These are phyloP conservation scores for Colletotrichum noveboracense DNA, from an alignment of 2,329 filamentous ascomycete species.

Conservation along the genomic window DNA sequence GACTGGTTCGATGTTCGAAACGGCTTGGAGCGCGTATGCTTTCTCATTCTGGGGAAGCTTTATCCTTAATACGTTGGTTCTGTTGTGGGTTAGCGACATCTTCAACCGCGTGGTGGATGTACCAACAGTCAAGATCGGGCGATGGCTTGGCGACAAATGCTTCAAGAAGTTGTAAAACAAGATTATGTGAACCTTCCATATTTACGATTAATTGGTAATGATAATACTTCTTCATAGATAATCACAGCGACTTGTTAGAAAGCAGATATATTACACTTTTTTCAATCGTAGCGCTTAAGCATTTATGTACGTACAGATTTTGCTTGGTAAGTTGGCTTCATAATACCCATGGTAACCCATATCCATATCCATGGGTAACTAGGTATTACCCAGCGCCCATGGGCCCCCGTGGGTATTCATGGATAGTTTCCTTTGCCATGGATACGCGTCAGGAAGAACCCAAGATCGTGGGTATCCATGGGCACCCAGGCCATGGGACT, in stretches of 20 bases:
- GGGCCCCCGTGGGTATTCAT: too few species aligned
- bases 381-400: too few species aligned
- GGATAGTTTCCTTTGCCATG: too few species aligned
- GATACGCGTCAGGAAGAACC: too few species aligned
- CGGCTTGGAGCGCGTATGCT: not conserved
- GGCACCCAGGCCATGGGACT: too few species aligned
- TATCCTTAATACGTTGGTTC: not conserved
- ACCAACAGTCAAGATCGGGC: not conserved
- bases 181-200: not conserved
- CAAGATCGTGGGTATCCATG: too few species aligned
- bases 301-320: not conserved
- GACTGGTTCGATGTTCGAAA: not conserved
- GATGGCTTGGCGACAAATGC: not conserved
- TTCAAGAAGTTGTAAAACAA: not conserved
- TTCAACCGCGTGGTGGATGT: not conserved
- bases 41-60: not conserved
- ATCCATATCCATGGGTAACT: too few species aligned
- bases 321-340: too few species aligned
- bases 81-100: constrained; percentile 1
- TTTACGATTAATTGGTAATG: not conserved
- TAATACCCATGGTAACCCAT: too few species aligned
- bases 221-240: not conserved
- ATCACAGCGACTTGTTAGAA: not conserved
- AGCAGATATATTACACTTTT: not conserved
- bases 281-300: fast-evolving